Evolutionary conservation across 768 basidiomycete genomes (phyloP).

Genomic region (Tulasnella sp.): DNA sequence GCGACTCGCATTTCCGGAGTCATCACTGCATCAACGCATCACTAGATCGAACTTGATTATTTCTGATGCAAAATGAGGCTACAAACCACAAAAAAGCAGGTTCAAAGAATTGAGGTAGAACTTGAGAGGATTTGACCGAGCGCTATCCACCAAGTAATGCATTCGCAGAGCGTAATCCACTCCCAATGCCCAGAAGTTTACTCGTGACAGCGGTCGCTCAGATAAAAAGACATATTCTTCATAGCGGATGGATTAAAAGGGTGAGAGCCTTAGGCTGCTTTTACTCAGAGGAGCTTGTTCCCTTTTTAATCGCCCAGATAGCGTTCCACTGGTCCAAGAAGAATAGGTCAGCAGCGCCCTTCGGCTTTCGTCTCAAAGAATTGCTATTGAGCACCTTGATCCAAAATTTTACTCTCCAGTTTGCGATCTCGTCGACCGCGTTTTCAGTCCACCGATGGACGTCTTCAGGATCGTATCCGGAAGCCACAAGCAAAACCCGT

Average conservation of each 20-base stretch:
- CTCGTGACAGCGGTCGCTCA: no score
- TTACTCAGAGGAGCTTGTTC: neutral
- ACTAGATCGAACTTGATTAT: no score
- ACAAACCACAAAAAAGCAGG: no score
- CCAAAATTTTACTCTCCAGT: neutral
- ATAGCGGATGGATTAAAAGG: neutral
- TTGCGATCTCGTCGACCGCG: neutral
- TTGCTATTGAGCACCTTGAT: neutral
- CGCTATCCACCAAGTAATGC: no score
- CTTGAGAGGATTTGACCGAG: no score
- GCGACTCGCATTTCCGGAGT: no score
- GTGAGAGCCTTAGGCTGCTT: neutral
- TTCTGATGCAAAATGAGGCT: no score
- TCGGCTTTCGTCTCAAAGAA: neutral
- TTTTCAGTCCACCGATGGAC: neutral
- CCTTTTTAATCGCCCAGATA: neutral
- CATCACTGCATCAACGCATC: no score
- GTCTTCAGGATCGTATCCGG: neutral
- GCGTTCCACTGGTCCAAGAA: neutral
- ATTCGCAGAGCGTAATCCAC: no score
- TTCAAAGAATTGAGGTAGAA: no score
- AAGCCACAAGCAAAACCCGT: neutral
- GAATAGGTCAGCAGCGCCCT: neutral
- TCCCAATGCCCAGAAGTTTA: no score
- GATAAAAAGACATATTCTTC: neutral